Percentiles rank a stretch among this genome's conserved stretches.
Conservation (phyloP, 1,284 basidiomycete species). For the Bjerkandera adusta region DNA sequence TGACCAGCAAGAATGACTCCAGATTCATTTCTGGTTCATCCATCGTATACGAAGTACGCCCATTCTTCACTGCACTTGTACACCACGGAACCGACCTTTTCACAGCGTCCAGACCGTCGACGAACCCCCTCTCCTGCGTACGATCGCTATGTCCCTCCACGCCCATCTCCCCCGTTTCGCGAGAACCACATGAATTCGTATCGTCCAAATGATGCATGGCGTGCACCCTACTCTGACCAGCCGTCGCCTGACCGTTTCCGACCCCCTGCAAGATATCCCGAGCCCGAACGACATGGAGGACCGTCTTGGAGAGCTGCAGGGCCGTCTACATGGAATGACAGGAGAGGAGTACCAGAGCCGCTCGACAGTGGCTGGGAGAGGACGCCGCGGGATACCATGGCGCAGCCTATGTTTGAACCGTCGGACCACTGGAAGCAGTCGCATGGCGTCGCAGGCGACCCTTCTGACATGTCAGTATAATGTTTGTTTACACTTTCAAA, state of each 20-base stretch:
- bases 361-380: constrained; percentile 25
- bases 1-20: constrained; percentile 7
- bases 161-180: constrained; percentile 36
- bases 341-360: constrained; percentile 19
- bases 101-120: constrained; percentile 5
- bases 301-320: constrained; percentile 22
- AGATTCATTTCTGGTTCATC: neutral
- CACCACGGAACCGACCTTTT: constrained; percentile 3
- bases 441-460: constrained; percentile 33
- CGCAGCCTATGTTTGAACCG: constrained; percentile 66
- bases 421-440: constrained; percentile 68
- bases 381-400: constrained; percentile 39
- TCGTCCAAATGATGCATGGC: constrained; percentile 40
- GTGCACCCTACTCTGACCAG: constrained; percentile 35
- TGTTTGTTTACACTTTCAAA: neutral
- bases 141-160: constrained; percentile 47
- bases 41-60: neutral
- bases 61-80: neutral
- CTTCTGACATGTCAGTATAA: constrained; percentile 17
- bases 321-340: constrained; percentile 28
- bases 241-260: constrained; percentile 53
- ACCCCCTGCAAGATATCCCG: constrained; percentile 27
- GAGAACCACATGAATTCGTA: constrained; percentile 42
- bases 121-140: constrained; percentile 37
- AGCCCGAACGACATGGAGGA: constrained; percentile 32